These are phyloP conservation scores for Cymbopogon flexuosus DNA, from an alignment of 202 grass and related monocot genomes.

Conservation along the genomic window DNA sequence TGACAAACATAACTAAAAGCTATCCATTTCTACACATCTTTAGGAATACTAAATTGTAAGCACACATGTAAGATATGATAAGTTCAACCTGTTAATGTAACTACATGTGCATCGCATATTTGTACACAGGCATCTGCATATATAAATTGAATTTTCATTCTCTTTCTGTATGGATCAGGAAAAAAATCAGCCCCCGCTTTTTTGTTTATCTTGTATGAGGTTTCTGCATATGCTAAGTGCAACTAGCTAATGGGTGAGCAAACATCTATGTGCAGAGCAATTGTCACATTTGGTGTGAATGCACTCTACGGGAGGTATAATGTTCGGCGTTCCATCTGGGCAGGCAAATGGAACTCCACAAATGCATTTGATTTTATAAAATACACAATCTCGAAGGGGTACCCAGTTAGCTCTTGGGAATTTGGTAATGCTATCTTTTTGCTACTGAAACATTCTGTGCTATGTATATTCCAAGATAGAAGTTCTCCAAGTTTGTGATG, in stretches of 20 bases:
- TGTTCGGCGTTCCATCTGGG: conserved; percentile 52
- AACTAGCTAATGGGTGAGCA: conserved; percentile 26
- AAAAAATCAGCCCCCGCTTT: not conserved
- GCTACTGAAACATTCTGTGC: not conserved
- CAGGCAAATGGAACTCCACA: conserved; percentile 79
- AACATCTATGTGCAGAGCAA: conserved; percentile 61
- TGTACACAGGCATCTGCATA: not conserved
- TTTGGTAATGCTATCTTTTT: conserved; percentile 55
- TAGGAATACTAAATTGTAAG: conserved; percentile 3
- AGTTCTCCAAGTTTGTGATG: not conserved
- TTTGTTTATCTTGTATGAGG: not conserved
- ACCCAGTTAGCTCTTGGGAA: conserved; percentile 93
- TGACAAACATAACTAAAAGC: not conserved
- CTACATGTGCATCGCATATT: not conserved
- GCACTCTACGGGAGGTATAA: conserved; percentile 72
- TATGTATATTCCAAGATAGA: not conserved
- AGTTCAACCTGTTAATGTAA: conserved; percentile 4
- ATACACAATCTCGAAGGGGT: conserved; percentile 83
- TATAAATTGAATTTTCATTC: not conserved
- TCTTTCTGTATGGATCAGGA: not conserved
- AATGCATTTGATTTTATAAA: conserved; percentile 75
- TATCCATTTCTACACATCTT: not conserved
- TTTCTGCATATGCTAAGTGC: not conserved
- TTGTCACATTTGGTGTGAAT: conserved; percentile 91
- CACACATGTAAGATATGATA: not conserved